Percentiles rank a stretch among this genome's conserved stretches.
phyloP scores from a whole-genome alignment of 768 basidiomycete genomes.

The Termitomyces sp. region DNA sequence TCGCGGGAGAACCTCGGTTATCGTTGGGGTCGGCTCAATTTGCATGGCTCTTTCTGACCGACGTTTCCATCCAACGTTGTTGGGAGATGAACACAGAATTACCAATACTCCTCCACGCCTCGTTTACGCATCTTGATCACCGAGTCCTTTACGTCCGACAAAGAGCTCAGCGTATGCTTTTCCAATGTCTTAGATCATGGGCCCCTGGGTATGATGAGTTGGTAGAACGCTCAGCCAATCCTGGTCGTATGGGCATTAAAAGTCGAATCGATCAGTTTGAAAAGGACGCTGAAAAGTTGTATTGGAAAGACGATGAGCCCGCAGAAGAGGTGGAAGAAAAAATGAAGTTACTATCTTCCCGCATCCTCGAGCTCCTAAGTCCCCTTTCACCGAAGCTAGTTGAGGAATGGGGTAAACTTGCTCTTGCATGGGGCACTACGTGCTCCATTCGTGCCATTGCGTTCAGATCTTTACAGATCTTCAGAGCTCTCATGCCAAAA shows the following conservation, averaged over 20 bases:
- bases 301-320: conserved; percentile 72
- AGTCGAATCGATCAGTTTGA: conserved; percentile 51
- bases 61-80: conserved; percentile 67
- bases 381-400: conserved; percentile 66
- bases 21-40: conserved; percentile 81
- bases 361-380: conserved; percentile 60
- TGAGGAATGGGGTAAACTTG: conserved; percentile 75
- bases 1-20: conserved; percentile 64
- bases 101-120: conserved; percentile 69
- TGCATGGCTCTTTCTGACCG: conserved; percentile 79
- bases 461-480: conserved; percentile 87
- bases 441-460: conserved; percentile 85
- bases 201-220: conserved; percentile 71
- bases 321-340: conserved; percentile 53
- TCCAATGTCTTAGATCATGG: conserved; percentile 82
- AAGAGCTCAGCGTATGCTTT: conserved; percentile 72
- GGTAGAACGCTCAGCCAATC: conserved; percentile 49
- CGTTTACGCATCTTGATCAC: conserved; percentile 83
- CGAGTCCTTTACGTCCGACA: conserved; percentile 62
- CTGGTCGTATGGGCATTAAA: conserved; percentile 44
- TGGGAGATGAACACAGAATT: conserved; percentile 72
- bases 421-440: conserved; percentile 78
- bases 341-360: conserved; percentile 62
- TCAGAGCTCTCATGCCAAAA: conserved; percentile 71
- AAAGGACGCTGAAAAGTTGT: conserved; percentile 45